Evolutionary conservation across 2,329 filamentous ascomycete genomes (phyloP), one percentile per base, ranked within the genome.

Genomic region (Uncinocarpus reesii): DNA sequence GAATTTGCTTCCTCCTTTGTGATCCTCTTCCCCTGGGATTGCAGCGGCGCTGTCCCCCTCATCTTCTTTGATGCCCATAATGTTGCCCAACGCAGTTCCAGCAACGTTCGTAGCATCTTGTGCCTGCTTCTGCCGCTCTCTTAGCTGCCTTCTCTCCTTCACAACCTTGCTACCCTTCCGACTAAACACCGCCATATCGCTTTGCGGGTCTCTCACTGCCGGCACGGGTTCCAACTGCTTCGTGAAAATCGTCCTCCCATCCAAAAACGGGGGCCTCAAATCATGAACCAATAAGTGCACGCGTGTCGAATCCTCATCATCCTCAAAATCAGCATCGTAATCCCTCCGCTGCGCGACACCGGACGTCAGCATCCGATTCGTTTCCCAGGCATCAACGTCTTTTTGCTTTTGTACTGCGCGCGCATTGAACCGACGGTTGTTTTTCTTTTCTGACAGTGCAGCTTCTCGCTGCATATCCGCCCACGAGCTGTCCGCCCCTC

Each of bases 141-240:
- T 84, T 65, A 95, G 88, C 66, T 95, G 88, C 35, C 93, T 76
- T 57, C 84, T 82, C 58, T 98, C 92, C 60, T 84, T 86, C 10
- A 98, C 92, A 1, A 95, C 88, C 58, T 81, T 84, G 62, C 90
- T 96, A 0, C 92, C 92, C 64, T 95, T 95, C 36, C 90, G 79
- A 68, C 88, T 94, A 59, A 96, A 96, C 1, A 98, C 89, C 1
- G 92, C 92, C 92, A 98, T 95, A 61, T 98, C 92, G 62, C 93
- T 98, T 66, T 96, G 90, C 21, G 85, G 82, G 63, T 98, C 92
- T 45, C 84, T 79, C 11, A 98, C 86, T 0, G 92, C 93, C 0
- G 90, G 87, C 1, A 98, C 85, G 0, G 92, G 93, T 51, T 98
- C 92, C 18, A 96, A 66, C 65, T 98, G 93, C 66, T 95, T 96